A percentile compares a stretch with the other conserved stretches of the same genome.
These are phyloP conservation scores for Russula sp. DNA, from an alignment of 768 basidiomycete species.

Conservation along the genomic window DNA sequence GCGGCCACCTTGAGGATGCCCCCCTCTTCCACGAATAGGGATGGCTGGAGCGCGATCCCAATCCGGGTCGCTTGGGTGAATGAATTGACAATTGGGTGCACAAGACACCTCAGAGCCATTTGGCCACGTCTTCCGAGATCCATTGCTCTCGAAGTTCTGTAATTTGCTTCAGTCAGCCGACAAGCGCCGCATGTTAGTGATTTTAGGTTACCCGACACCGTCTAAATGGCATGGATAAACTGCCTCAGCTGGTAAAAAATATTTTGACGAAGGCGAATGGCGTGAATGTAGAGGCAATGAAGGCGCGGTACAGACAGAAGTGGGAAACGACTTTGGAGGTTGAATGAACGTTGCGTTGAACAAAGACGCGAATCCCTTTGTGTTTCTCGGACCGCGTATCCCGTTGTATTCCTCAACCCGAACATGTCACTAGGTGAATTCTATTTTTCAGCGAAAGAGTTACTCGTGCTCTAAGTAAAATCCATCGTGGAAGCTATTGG, in stretches of 20 bases:
- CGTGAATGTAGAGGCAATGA: background rate
- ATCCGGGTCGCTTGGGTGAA: constrained; percentile 21
- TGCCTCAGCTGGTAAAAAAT: background rate
- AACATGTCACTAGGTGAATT: too few species aligned
- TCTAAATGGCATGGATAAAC: constrained; percentile 11
- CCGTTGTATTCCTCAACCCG: too few species aligned
- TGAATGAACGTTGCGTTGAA: too few species aligned
- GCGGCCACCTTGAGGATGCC: constrained; percentile 4
- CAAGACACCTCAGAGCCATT: constrained; percentile 12
- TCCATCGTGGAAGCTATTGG: background rate
- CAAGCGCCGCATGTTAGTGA: background rate
- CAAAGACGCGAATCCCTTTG: background rate
- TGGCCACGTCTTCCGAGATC: constrained; percentile 10
- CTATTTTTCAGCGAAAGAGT: too few species aligned
- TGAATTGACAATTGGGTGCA: constrained; percentile 13
- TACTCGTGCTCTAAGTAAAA: background rate
- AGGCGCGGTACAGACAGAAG: background rate
- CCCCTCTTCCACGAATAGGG: background rate
- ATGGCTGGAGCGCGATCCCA: constrained; percentile 18
- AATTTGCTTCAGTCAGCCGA: background rate
- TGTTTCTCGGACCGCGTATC: background rate
- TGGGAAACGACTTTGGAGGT: background rate
- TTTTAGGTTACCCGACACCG: constrained; percentile 10
- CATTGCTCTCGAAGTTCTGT: constrained; percentile 21
- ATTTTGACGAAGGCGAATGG: background rate